These are phyloP conservation scores for Alternaria rosae DNA, from an alignment of 2,329 filamentous ascomycete species.

Conservation along the genomic window DNA sequence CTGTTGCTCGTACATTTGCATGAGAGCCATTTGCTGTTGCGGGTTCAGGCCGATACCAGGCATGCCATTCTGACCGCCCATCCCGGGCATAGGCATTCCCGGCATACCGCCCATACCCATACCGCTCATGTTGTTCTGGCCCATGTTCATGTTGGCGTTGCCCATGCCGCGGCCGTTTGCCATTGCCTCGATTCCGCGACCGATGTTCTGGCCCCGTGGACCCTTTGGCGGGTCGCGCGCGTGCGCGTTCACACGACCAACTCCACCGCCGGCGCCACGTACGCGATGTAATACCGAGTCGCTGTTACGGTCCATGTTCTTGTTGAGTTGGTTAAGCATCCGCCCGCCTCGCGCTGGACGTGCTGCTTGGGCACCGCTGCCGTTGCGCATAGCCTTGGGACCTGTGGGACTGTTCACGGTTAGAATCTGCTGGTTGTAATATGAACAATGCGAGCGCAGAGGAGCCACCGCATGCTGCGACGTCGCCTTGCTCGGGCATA, in stretches of 20 bases:
- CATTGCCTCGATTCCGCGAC: constrained; percentile 46
- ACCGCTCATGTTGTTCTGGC: constrained; percentile 45
- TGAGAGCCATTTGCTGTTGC: constrained; percentile 76
- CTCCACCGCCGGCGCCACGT: constrained; percentile 72
- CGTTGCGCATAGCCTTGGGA: constrained; percentile 91
- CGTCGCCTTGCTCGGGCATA: not conserved
- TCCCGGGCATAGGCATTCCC: constrained; percentile 39
- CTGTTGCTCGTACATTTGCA: constrained; percentile 84
- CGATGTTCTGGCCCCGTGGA: constrained; percentile 62
- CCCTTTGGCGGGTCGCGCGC: constrained; percentile 74
- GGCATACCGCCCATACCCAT: constrained; percentile 43
- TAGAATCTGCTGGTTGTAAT: constrained; percentile 16
- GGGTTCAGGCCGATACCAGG: constrained; percentile 63
- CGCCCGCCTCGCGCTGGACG: constrained; percentile 67
- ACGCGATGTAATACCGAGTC: constrained; percentile 84
- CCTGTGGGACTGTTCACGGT: constrained; percentile 81
- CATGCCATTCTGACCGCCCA: constrained; percentile 54
- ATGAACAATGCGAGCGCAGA: not conserved
- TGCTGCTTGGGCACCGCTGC: constrained; percentile 50
- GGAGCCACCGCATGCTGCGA: constrained; percentile 1
- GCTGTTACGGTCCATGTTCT: constrained; percentile 77
- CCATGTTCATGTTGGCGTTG: constrained; percentile 42
- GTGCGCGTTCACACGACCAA: constrained; percentile 83
- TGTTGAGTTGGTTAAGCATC: constrained; percentile 84
- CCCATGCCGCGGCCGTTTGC: constrained; percentile 50